Evolutionary conservation across 1,284 basidiomycete species (phyloP).

Genomic region (Marasmius sp.): DNA sequence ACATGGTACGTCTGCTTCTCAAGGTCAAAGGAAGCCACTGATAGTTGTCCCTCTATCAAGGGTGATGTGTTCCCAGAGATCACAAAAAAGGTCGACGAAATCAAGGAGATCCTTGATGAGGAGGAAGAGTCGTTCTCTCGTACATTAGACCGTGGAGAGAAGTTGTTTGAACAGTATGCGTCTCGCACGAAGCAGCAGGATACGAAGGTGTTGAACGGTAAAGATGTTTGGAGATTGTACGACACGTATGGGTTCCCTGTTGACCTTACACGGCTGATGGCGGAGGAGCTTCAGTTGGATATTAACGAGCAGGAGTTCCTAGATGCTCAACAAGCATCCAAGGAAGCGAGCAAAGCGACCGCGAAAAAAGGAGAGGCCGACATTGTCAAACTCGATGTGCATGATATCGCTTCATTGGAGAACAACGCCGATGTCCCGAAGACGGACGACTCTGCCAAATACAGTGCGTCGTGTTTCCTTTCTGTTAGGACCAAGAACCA

Average conservation of each 20-base stretch:
- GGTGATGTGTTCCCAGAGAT: constrained; percentile 94
- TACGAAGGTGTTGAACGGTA: constrained; percentile 75
- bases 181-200: constrained; percentile 66
- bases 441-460: constrained; percentile 93
- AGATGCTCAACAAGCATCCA: constrained; percentile 83
- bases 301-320: constrained; percentile 93
- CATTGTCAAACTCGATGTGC: constrained; percentile 90
- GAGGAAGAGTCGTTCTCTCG: constrained; percentile 97
- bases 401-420: constrained; percentile 90
- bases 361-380: constrained; percentile 70
- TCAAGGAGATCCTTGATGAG: constrained; percentile 96
- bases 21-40: constrained; percentile 6
- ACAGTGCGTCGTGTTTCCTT: constrained; percentile 52
- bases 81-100: constrained; percentile 78
- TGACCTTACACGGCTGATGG: constrained; percentile 96
- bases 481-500: constrained; percentile 2
- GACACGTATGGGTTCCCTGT: constrained; percentile 99
- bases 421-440: constrained; percentile 82
- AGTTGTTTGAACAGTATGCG: constrained; percentile 92
- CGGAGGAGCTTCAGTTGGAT: constrained; percentile 85
- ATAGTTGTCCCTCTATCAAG: constrained; percentile 37
- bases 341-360: constrained; percentile 87
- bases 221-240: constrained; percentile 96
- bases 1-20: constrained; percentile 61
- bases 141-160: constrained; percentile 96